Evolutionary conservation across 2,329 filamentous ascomycete genomes (phyloP), one percentile per base, ranked within the genome.

Genomic region (Calonectria hongkongensis): DNA sequence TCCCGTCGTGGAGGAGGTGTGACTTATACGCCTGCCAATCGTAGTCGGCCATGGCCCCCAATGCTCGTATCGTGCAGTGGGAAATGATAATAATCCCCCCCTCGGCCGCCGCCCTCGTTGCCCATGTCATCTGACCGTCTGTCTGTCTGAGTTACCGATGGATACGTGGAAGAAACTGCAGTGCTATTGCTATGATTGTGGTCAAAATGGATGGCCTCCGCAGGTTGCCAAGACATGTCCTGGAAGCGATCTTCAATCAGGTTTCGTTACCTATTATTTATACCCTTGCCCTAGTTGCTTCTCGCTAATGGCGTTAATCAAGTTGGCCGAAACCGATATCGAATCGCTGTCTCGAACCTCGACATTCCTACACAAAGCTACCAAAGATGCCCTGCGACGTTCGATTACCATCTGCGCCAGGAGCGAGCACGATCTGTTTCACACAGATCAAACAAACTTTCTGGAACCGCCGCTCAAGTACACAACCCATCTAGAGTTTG

Each of bases 1-100:
- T 33, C 18, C 25, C 18, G 5, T 16, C 27, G 18, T 21, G 21
- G 39, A 63, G 4, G 16, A 16, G 33, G 41, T 47, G 39, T 63
- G 58, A 63, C 58, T 63, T 63, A 45, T 41, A 45, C 47, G 58
- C 39, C 58, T 12, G 27, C 58, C 58, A 63, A 63, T 63, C 9
- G 39, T 16, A n/a, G 10, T 7, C 7, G 2, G n/a, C 18, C 25
- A 7, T 21, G 25, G 16, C 36, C 36, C 41, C 41, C 25, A 62
- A 28, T 28, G 12, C 18, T 16, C 12, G 16, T 63, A 15, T 45
- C 21, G 43, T 43, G 39, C 39, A 16, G 27, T 30, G 36, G 25
- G 8, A 30, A 30, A 43, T 9, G 10, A 30, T 30, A 9, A 45
- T 18, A 36, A 9, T 10, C 58, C 58, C 39, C 21, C 58, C 18